Evolutionary conservation across 192 early-diverging fungal species (phyloP).

Genomic region (Coemansia sp.): DNA sequence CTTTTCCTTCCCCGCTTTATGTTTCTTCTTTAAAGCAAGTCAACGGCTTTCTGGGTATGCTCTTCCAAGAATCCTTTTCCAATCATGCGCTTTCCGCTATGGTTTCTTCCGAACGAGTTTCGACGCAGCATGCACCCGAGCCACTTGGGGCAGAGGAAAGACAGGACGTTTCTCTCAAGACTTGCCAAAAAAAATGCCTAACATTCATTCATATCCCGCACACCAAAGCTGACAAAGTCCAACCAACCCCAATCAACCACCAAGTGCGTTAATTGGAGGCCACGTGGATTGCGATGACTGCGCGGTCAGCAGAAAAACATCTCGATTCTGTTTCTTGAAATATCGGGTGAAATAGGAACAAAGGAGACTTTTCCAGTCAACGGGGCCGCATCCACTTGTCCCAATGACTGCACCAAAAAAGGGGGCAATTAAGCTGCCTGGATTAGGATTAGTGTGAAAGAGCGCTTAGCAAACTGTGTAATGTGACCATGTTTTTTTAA

Average conservation of each 20-base stretch:
- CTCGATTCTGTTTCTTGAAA: no score
- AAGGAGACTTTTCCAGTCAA: no score
- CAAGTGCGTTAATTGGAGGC: not conserved
- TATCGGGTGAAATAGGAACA: no score
- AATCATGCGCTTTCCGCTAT: not conserved
- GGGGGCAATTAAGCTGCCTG: not conserved
- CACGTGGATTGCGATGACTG: no score
- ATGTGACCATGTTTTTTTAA: not conserved
- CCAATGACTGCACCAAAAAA: no score
- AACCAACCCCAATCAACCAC: not conserved
- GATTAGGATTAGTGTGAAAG: not conserved
- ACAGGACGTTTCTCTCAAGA: not conserved
- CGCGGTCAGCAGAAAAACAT: no score
- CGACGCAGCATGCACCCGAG: not conserved
- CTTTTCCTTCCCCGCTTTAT: not conserved
- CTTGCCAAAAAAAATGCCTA: not conserved
- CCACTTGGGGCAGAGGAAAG: not conserved
- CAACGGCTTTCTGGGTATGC: not conserved
- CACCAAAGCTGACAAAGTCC: not conserved
- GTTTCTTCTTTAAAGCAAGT: not conserved
- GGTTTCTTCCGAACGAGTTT: not conserved
- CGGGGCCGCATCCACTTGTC: no score
- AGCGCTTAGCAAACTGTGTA: not conserved
- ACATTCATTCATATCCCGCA: not conserved
- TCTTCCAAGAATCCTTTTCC: not conserved